Base-by-base conservation (phyloP, 129 eudicot genomes). In the Erigeron canadensis region DNA sequence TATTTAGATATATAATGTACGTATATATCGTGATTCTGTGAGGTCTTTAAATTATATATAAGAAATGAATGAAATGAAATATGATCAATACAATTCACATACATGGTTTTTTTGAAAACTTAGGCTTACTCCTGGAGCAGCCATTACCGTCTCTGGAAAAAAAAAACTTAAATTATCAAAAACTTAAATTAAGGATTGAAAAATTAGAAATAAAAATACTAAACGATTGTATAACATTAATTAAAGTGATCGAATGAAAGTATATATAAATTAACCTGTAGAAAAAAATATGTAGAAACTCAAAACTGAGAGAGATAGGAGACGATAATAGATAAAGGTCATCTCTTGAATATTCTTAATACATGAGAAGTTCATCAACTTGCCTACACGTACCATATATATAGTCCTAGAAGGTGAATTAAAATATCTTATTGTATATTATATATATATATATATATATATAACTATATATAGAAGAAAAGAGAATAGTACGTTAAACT, bases 101-200 rank as follows among this genome's bases (percentile, higher is more conserved):
- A 62, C 67, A 62, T 62, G 48, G 8, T 62, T 62, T 21, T 62
- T 22, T 16, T 39, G 47, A 62, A 62, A 39, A 37, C 48, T 39
- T 62, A 62, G 22, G 22, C 38, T 62, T 12, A 62, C 67, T 9
- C 28, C 67, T 10, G 12, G 3, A 18, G 8, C 22, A 61, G 45
- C 66, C 37, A 37, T 62, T 13, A 46, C 12, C 15, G 67, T 2
- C 38, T 62, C 67, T 62, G 9, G 22, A 39, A 3, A 39, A n/a
- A n/a, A n/a, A n/a, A n/a, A n/a, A n/a, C n/a, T n/a, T n/a, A 55
- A 4, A 55, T 55, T 18, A 17, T 28, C 34, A 28, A 28, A 28
- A 28, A 28, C 34, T 28, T 28, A 1, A 28, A 28, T 28, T 28
- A 28, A 28, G 34, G 2, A 3, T 28, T 1, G 34, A 28, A 28